Conservation (phyloP, 441 rosid species). For the Populus hybrid region DNA sequence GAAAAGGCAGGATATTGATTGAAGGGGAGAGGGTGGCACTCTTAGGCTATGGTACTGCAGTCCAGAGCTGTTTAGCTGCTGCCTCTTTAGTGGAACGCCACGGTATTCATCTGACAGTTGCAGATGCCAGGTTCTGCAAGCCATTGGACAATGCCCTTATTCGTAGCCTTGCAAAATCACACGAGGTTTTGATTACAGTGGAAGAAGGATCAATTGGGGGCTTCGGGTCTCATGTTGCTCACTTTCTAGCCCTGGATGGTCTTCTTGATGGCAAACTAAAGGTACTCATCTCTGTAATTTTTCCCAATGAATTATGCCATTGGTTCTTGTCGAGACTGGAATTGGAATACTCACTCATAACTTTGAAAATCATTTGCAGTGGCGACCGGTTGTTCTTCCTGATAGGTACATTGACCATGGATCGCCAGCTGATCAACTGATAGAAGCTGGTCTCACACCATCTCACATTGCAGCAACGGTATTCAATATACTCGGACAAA, state of each 20-base stretch:
- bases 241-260: constrained; percentile 32
- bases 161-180: constrained; percentile 73
- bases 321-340: no score
- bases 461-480: no score
- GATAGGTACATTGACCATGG: no score
- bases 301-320: no score
- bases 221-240: constrained; percentile 90
- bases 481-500: no score
- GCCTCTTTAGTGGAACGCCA: constrained; percentile 49
- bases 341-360: no score
- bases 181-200: constrained; percentile 74
- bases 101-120: constrained; percentile 63
- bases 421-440: no score
- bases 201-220: constrained; percentile 98
- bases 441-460: no score
- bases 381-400: no score
- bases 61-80: constrained; percentile 82
- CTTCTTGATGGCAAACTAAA: no score
- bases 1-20: constrained; percentile 71
- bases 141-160: constrained; percentile 76
- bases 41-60: constrained; percentile 80
- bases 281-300: no score
- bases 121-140: constrained; percentile 87
- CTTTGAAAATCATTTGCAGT: no score
- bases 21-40: constrained; percentile 90